A percentile compares a stretch with the other conserved stretches of the same genome.
Conservation (phyloP, 345 rosid genomes). For the Toxicodendron radicans region DNA sequence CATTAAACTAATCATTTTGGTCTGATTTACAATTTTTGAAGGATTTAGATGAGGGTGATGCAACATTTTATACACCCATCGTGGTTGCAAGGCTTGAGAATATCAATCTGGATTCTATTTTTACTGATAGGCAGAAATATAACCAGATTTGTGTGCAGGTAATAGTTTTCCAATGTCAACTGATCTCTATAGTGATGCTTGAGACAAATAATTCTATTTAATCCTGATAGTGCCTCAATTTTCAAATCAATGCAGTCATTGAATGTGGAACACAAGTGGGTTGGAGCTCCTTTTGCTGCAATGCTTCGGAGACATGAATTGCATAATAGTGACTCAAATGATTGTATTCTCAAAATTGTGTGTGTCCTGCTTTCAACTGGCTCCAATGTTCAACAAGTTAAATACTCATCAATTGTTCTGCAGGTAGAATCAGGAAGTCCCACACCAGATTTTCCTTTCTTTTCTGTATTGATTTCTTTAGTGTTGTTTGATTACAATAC, state of each 20-base stretch:
- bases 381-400: constrained; percentile 74
- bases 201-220: background rate
- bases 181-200: constrained; percentile 2
- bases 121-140: constrained; percentile 65
- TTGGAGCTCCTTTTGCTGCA: constrained; percentile 82
- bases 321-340: constrained; percentile 48
- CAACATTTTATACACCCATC: constrained; percentile 47
- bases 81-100: constrained; percentile 60
- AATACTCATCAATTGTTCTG: constrained; percentile 67
- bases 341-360: constrained; percentile 49
- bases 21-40: constrained; percentile 38
- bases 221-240: constrained; percentile 15
- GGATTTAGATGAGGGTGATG: constrained; percentile 51
- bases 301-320: constrained; percentile 78
- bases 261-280: constrained; percentile 74
- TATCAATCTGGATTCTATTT: constrained; percentile 56
- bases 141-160: constrained; percentile 74
- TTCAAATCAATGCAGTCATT: constrained; percentile 51
- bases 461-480: constrained; percentile 13
- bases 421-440: constrained; percentile 57
- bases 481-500: constrained; percentile 18
- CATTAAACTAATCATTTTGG: constrained; percentile 23
- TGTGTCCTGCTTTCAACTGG: constrained; percentile 57
- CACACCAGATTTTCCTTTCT: constrained; percentile 7
- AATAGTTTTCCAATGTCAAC: constrained; percentile 17